Evolutionary conservation across 129 eudicot genomes (phyloP).

Genomic region (Calendula officinalis): DNA sequence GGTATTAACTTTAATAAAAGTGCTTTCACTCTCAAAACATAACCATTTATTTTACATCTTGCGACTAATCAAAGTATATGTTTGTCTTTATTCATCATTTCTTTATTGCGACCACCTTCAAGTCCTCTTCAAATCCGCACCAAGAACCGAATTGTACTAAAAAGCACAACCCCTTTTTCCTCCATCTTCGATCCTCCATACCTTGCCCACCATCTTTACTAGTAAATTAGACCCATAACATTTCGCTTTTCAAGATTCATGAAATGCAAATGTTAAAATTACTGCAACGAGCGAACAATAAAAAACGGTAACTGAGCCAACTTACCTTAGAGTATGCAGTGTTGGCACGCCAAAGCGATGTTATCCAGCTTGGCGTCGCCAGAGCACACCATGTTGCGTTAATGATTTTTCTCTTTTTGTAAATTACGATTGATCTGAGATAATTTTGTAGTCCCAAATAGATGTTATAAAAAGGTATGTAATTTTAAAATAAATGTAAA

Average conservation of each 20-base stretch:
- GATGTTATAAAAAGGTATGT: too few relatives aligned
- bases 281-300: too few relatives aligned
- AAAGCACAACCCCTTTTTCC: conserved; percentile 27
- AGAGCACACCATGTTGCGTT: too few relatives aligned
- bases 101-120: conserved; percentile 14
- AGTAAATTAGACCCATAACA: neutral
- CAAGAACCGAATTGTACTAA: neutral
- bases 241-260: neutral
- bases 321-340: too few relatives aligned
- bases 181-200: neutral
- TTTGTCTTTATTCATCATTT: conserved; percentile 22
- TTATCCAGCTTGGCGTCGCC: too few relatives aligned
- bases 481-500: too few relatives aligned
- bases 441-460: too few relatives aligned
- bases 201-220: neutral
- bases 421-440: too few relatives aligned
- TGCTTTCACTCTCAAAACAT: conserved; percentile 3
- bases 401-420: too few relatives aligned
- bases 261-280: neutral
- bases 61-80: conserved; percentile 13
- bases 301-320: too few relatives aligned
- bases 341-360: too few relatives aligned
- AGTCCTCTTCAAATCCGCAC: conserved; percentile 22
- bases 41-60: neutral
- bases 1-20: conserved; percentile 20